phyloP scores from a whole-genome alignment of 306 rosid genomes.

The Dryas alaskensis region DNA sequence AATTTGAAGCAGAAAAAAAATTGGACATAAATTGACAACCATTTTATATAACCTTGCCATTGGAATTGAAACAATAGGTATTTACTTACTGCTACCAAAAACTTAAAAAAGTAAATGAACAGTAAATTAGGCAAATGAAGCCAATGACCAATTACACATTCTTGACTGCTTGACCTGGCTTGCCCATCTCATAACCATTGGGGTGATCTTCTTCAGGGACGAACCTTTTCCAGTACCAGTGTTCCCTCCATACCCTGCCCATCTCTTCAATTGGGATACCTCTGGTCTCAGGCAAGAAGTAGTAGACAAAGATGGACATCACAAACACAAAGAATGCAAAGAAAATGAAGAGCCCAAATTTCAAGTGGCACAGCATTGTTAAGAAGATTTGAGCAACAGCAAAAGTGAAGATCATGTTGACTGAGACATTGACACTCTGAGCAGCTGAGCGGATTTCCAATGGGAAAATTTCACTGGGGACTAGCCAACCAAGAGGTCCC shows the following conservation, averaged over 20 bases:
- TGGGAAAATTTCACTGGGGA: conserved; percentile 93
- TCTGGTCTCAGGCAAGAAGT: conserved; percentile 77
- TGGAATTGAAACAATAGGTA: conserved; percentile 18
- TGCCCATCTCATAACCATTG: conserved; percentile 42
- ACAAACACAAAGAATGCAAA: conserved; percentile 68
- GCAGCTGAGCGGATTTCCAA: conserved; percentile 90
- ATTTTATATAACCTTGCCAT: conserved; percentile 6
- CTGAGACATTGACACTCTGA: conserved; percentile 78
- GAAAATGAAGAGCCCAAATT: conserved; percentile 82
- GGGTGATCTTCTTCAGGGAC: conserved; percentile 38
- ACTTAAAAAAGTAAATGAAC: neutral
- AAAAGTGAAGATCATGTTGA: conserved; percentile 89
- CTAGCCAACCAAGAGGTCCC: conserved; percentile 98
- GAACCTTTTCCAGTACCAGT: conserved; percentile 70
- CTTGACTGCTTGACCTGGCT: conserved; percentile 27
- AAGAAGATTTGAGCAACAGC: conserved; percentile 70
- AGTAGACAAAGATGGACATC: conserved; percentile 56
- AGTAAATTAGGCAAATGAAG: neutral
- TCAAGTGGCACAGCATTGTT: conserved; percentile 79
- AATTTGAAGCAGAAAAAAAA: neutral
- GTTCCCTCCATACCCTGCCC: conserved; percentile 68
- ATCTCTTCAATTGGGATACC: conserved; percentile 93
- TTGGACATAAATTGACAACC: neutral
- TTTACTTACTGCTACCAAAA: conserved; percentile 16
- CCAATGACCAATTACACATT: conserved; percentile 32